phyloP scores from a whole-genome alignment of 2,329 filamentous ascomycete species.

The Hawksworthiomyces lignivorus region DNA sequence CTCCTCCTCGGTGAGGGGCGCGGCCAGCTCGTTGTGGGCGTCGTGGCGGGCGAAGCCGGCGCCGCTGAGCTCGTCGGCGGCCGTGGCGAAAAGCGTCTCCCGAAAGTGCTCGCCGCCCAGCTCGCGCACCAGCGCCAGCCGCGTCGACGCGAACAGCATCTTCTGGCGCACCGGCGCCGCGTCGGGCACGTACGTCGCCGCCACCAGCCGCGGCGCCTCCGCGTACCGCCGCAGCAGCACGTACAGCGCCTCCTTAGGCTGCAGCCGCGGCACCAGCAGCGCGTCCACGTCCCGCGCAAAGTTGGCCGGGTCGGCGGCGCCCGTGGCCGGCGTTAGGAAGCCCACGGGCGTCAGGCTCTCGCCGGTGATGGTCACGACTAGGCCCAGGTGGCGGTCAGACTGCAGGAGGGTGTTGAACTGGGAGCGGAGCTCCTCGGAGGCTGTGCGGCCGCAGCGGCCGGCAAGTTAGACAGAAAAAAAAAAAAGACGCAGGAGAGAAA shows the following conservation, averaged over 20 bases:
- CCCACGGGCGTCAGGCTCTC: conserved; percentile 59
- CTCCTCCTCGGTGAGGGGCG: conserved; percentile 75
- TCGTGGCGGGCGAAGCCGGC: conserved; percentile 67
- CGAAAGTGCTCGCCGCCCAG: conserved; percentile 72
- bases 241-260: conserved; percentile 62
- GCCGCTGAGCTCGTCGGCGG: conserved; percentile 58
- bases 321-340: conserved; percentile 44
- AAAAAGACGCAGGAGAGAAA: conserved; percentile 3
- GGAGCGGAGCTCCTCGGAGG: conserved; percentile 67
- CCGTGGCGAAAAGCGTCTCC: conserved; percentile 67
- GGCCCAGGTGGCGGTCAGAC: conserved; percentile 54
- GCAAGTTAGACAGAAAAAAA: neutral
- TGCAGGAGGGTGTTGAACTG: conserved; percentile 65
- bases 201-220: conserved; percentile 50
- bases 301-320: conserved; percentile 44
- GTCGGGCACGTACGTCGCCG: conserved; percentile 73
- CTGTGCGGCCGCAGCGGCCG: conserved; percentile 32
- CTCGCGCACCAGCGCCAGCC: conserved; percentile 67
- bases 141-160: conserved; percentile 76
- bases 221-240: conserved; percentile 65
- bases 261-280: conserved; percentile 55
- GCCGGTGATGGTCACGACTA: conserved; percentile 61
- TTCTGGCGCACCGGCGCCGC: conserved; percentile 73
- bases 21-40: conserved; percentile 53
- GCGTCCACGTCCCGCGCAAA: conserved; percentile 57